Evolutionary conservation across 2,329 filamentous ascomycete species (phyloP).

Genomic region (Cercospora zeina): DNA sequence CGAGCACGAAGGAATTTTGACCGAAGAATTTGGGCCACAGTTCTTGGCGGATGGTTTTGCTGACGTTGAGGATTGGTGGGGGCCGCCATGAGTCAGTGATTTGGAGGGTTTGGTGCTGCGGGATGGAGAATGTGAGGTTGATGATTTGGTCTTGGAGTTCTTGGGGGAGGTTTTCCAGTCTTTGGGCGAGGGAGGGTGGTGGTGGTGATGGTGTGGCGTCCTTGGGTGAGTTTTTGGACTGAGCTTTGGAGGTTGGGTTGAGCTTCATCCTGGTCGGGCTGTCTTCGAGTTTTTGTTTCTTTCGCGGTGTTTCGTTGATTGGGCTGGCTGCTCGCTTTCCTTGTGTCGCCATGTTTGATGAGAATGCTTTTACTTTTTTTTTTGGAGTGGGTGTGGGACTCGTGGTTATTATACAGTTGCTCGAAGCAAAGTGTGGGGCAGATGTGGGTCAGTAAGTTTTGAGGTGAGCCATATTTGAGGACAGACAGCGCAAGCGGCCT

Average conservation of each 20-base stretch:
- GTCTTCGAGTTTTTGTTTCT: no score
- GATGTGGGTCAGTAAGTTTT: neutral
- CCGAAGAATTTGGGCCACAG: neutral
- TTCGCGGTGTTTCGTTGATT: no score
- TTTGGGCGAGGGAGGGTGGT: neutral
- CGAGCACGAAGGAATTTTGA: neutral
- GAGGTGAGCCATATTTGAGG: neutral
- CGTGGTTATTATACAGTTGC: neutral
- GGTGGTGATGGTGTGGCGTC: no score
- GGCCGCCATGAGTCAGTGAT: neutral
- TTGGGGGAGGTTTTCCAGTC: neutral
- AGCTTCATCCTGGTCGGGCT: no score
- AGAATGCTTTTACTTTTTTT: neutral
- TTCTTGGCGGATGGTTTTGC: neutral
- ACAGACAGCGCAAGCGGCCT: no score
- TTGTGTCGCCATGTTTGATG: neutral
- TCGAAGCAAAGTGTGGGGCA: neutral
- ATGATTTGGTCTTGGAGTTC: neutral
- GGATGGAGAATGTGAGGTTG: neutral
- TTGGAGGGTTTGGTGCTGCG: neutral
- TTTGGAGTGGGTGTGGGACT: neutral
- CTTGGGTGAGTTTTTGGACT: no score
- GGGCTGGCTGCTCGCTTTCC: no score
- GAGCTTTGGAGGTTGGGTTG: no score
- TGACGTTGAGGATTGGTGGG: neutral